A percentile compares a stretch with the other conserved stretches of the same genome.
These are phyloP conservation scores for Aphanocladium album DNA, from an alignment of 2,329 filamentous ascomycete species.

Conservation along the genomic window DNA sequence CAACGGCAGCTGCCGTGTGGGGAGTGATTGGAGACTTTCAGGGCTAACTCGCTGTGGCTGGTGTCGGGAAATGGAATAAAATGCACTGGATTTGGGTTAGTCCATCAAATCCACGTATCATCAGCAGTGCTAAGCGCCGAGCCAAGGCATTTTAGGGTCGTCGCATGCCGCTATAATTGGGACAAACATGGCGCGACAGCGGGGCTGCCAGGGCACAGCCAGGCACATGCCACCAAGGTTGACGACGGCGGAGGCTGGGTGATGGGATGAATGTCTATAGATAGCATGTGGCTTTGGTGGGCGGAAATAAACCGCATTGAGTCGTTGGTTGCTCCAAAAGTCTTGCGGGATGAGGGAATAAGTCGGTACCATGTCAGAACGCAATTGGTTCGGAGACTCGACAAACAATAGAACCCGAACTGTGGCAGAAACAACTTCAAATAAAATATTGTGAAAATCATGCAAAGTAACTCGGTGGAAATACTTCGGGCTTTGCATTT, in stretches of 20 bases:
- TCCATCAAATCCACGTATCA: background rate
- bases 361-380: no score
- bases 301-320: background rate
- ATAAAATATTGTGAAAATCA: no score
- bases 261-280: background rate
- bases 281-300: background rate
- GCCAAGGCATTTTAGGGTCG: background rate
- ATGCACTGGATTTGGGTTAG: background rate
- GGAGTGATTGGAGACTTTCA: background rate
- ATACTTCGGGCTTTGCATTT: no score
- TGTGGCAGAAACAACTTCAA: no score
- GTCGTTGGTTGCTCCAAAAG: background rate
- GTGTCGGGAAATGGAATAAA: background rate
- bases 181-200: background rate
- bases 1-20: constrained; percentile 13
- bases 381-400: no score
- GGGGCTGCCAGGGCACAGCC: background rate
- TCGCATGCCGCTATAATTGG: background rate
- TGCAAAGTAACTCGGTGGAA: no score
- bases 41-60: background rate
- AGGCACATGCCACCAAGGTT: background rate
- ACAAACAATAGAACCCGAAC: no score
- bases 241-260: background rate
- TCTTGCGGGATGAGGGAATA: no score
- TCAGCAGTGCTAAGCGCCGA: constrained; percentile 5